These are phyloP conservation scores for Sclerotinia sclerotiorum DNA, from an alignment of 2,329 filamentous ascomycete species.

Conservation along the genomic window DNA sequence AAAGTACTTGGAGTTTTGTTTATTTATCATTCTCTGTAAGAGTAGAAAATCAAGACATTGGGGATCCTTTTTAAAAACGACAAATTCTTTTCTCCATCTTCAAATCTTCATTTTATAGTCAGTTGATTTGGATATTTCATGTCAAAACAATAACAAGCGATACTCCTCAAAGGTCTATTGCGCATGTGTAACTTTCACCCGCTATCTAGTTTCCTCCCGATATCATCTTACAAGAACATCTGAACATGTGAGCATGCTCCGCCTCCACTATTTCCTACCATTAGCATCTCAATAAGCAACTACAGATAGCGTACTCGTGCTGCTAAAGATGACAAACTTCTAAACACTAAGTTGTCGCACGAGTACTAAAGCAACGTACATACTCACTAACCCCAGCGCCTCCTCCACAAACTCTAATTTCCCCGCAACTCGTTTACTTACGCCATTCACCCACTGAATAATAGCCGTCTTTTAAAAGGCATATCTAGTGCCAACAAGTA, in stretches of 20 bases:
- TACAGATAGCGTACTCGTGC: not conserved
- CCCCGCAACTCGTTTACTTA: not conserved
- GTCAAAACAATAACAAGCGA: not conserved
- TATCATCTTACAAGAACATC: no score
- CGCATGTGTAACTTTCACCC: no score
- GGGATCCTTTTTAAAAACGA: not conserved
- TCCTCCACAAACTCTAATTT: not conserved
- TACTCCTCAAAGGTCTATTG: no score
- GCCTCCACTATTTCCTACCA: not conserved
- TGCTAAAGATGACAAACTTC: not conserved
- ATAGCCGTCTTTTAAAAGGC: no score
- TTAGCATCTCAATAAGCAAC: not conserved
- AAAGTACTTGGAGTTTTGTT: not conserved
- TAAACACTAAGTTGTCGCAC: not conserved
- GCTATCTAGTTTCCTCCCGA: no score
- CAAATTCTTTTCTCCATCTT: not conserved
- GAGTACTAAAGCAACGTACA: not conserved
- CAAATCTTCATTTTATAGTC: not conserved
- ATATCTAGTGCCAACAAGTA: not conserved
- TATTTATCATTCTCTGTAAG: not conserved
- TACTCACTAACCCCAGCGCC: not conserved
- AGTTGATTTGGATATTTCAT: not conserved
- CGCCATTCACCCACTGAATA: not conserved
- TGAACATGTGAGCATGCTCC: no score
- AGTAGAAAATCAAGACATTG: no score